Percentiles rank a stretch among this genome's conserved stretches.
phyloP scores from a whole-genome alignment of 1,284 basidiomycete species.

The Boletus calvinii region DNA sequence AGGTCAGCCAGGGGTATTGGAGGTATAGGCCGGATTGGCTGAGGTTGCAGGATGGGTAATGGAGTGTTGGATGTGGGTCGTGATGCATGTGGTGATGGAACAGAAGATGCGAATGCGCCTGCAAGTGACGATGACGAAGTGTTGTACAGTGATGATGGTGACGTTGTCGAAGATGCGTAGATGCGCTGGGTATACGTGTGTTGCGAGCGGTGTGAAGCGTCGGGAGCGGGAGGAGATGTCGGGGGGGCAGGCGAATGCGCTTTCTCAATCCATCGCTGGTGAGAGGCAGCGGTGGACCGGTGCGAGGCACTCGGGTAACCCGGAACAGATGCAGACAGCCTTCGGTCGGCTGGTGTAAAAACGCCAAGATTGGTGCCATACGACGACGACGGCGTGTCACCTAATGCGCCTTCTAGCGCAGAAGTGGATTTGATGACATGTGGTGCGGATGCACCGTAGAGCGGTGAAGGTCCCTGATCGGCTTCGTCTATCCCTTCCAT shows the following conservation, averaged over 20 bases:
- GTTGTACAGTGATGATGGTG: constrained; percentile 21
- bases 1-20: constrained; percentile 50
- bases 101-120: constrained; percentile 26
- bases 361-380: constrained; percentile 6
- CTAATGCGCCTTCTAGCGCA: constrained; percentile 33
- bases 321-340: constrained; percentile 33
- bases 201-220: constrained; percentile 19
- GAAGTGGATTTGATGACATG: constrained; percentile 34
- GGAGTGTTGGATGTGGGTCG: constrained; percentile 17
- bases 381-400: constrained; percentile 22
- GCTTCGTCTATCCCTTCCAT: constrained; percentile 31
- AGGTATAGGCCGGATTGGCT: constrained; percentile 53
- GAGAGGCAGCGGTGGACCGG: constrained; percentile 12
- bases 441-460: constrained; percentile 24
- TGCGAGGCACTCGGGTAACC: constrained; percentile 29
- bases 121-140: constrained; percentile 28
- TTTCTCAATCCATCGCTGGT: constrained; percentile 23
- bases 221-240: constrained; percentile 10
- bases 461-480: constrained; percentile 10
- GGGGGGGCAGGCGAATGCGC: constrained; percentile 11
- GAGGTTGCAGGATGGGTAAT: constrained; percentile 50
- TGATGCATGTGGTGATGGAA: constrained; percentile 13
- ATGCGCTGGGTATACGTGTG: constrained; percentile 25
- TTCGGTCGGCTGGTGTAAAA: constrained; percentile 25
- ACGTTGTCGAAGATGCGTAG: constrained; percentile 14